These are phyloP conservation scores for Beauveria caledonica DNA, from an alignment of 2,329 filamentous ascomycete genomes.

Conservation along the genomic window DNA sequence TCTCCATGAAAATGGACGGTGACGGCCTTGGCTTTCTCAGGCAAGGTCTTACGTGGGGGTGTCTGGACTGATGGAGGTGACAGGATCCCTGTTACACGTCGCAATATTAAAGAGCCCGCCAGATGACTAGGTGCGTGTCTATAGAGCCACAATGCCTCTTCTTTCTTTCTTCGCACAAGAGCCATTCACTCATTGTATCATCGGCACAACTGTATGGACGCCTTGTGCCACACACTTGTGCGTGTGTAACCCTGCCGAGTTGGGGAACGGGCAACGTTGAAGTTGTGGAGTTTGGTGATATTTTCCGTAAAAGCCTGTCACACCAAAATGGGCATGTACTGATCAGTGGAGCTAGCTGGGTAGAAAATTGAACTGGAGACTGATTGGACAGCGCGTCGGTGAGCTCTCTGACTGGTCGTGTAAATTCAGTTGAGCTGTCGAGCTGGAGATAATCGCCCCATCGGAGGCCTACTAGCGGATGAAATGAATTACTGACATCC, in stretches of 20 bases:
- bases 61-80: background rate
- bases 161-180: background rate
- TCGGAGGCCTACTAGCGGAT: background rate
- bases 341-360: background rate
- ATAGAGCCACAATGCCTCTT: background rate
- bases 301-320: background rate
- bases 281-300: constrained; percentile 1
- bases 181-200: constrained; percentile 1
- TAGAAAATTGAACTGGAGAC: background rate
- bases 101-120: background rate
- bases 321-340: background rate
- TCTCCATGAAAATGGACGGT: background rate
- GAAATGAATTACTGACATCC: background rate
- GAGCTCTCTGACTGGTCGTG: background rate
- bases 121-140: background rate
- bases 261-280: constrained; percentile 8
- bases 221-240: background rate
- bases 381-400: background rate
- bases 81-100: background rate
- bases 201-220: background rate
- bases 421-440: background rate
- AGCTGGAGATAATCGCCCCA: background rate
- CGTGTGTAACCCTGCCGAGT: background rate
- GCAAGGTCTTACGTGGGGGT: background rate
- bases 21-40: background rate